Conservation (phyloP, 345 rosid genomes). For the Gossypium turneri region DNA sequence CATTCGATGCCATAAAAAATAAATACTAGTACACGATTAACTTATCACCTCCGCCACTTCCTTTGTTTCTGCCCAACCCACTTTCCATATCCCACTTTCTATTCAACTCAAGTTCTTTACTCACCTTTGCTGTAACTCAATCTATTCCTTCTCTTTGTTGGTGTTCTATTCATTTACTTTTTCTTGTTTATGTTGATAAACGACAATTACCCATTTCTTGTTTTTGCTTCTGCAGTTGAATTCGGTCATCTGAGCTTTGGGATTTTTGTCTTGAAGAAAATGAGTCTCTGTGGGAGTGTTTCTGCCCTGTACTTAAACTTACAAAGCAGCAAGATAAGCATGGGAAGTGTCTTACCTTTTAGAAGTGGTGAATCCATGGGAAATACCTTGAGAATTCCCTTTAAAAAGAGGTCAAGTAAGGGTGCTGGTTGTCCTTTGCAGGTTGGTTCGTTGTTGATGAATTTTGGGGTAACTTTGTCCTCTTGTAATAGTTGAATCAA, state of each 20-base stretch:
- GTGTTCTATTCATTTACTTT: not conserved
- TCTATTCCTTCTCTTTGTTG: not conserved
- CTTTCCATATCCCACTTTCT: not conserved
- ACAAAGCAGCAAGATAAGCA: conserved; percentile 17
- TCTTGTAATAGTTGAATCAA: not conserved
- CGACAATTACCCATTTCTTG: not conserved
- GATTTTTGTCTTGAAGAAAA: conserved; percentile 15
- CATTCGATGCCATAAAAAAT: not conserved
- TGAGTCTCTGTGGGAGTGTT: conserved; percentile 50
- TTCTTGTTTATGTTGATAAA: not conserved
- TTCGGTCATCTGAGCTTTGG: not conserved
- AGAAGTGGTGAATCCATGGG: conserved; percentile 47
- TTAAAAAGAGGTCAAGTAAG: conserved; percentile 34
- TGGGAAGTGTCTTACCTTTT: conserved; percentile 31
- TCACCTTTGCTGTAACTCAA: not conserved
- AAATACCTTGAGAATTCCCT: conserved; percentile 33
- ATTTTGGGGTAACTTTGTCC: not conserved
- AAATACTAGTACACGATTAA: not conserved
- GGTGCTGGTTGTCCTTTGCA: conserved; percentile 34
- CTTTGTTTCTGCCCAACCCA: not conserved
- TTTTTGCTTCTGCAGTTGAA: conserved; percentile 1
- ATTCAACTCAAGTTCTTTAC: not conserved
- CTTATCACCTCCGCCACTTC: conserved; percentile 7
- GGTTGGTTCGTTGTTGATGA: conserved; percentile 33
- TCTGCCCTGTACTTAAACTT: conserved; percentile 46